Evolutionary conservation across 176 grass and related monocot genomes (phyloP).

Genomic region (Phoenix dactylifera): DNA sequence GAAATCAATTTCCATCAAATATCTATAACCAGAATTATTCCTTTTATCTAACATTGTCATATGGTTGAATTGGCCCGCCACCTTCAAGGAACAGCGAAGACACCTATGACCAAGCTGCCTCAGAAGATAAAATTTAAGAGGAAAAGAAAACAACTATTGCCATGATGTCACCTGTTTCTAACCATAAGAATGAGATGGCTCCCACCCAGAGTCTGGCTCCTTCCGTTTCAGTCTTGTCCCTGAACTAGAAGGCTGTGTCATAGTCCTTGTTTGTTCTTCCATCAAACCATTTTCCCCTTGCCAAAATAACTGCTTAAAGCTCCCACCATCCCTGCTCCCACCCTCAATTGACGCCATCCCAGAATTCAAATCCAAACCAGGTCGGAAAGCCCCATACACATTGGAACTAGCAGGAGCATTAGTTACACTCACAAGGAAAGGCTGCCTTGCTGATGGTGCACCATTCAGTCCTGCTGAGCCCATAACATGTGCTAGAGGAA

Average conservation of each 20-base stretch:
- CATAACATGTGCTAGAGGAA: conserved; percentile 20
- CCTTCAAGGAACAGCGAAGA: too few species aligned
- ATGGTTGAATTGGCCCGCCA: too few species aligned
- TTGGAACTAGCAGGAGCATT: conserved; percentile 12
- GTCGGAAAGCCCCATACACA: conserved; percentile 31
- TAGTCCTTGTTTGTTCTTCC: conserved; percentile 36
- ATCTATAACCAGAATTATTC: too few species aligned
- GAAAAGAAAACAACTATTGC: too few species aligned
- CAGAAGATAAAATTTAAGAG: too few species aligned
- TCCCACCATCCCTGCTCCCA: conserved; percentile 20
- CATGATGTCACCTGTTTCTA: too few species aligned
- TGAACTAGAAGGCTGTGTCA: conserved; percentile 28
- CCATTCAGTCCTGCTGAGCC: conserved; percentile 30
- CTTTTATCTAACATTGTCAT: too few species aligned
- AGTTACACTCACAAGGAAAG: conserved; percentile 22
- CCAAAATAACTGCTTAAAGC: conserved; percentile 28
- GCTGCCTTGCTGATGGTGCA: conserved; percentile 20
- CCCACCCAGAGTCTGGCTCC: too few species aligned
- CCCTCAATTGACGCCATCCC: conserved; percentile 27
- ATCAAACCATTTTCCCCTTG: conserved; percentile 34
- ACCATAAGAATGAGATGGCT: too few species aligned
- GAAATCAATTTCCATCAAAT: too few species aligned
- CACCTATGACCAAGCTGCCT: too few species aligned
- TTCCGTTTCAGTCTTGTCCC: conserved; percentile 22
- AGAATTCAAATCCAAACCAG: conserved; percentile 40